These are phyloP conservation scores for Suillus weaverae DNA, from an alignment of 768 basidiomycete genomes.

Conservation along the genomic window DNA sequence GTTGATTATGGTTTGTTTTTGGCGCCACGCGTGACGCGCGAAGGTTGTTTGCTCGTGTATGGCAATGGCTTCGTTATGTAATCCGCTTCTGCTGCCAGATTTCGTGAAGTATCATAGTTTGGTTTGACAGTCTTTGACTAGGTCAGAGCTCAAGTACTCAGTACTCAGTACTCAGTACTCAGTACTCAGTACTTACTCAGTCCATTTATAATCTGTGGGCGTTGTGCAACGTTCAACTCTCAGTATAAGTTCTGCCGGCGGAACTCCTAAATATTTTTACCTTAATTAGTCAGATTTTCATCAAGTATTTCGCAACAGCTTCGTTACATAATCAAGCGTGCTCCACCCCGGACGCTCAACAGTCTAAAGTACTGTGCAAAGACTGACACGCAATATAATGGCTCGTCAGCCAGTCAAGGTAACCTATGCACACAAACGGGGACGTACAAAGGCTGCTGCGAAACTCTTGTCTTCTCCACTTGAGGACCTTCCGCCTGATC, in stretches of 20 bases:
- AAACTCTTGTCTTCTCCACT: conserved; percentile 28
- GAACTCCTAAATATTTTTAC: too few relatives aligned
- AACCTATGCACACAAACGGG: conserved; percentile 35
- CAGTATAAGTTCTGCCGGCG: too few relatives aligned
- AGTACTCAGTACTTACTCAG: too few relatives aligned
- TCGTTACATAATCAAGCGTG: conserved; percentile 18
- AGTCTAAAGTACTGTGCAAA: background rate
- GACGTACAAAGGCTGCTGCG: conserved; percentile 15
- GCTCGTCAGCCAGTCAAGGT: conserved; percentile 18
- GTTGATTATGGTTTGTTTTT: conserved; percentile 8
- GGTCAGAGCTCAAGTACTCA: too few relatives aligned
- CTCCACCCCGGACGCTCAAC: background rate
- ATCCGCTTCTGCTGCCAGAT: background rate
- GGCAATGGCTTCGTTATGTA: background rate
- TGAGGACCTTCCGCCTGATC: conserved; percentile 25
- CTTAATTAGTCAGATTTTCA: too few relatives aligned
- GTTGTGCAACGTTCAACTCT: too few relatives aligned
- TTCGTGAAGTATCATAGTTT: too few relatives aligned
- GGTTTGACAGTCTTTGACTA: too few relatives aligned
- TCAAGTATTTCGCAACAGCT: conserved; percentile 15
- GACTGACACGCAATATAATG: conserved; percentile 5
- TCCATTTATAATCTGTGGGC: too few relatives aligned
- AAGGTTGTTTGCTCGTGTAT: conserved; percentile 6
- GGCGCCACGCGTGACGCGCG: conserved; percentile 5
- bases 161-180: too few relatives aligned